Conservation (phyloP, 805 yeast genomes). For the Isabelozyma gotoi region DNA sequence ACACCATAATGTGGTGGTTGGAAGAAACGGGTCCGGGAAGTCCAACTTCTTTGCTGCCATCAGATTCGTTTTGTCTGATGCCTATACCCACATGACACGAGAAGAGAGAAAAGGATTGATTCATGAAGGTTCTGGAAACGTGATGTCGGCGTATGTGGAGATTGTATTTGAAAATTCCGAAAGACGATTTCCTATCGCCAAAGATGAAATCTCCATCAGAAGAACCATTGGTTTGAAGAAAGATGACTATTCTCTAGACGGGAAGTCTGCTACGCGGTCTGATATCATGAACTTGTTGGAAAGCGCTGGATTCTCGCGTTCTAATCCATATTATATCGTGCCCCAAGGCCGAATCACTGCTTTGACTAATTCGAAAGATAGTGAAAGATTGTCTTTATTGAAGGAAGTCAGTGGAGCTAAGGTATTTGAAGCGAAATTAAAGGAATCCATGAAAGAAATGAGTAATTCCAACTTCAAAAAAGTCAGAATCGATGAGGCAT, state of each 20-base stretch:
- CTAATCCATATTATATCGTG: slow-evolving; percentile 92
- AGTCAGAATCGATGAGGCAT: slow-evolving; percentile 70
- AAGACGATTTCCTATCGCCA: slow-evolving; percentile 67
- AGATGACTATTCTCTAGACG: slow-evolving; percentile 86
- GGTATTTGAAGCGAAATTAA: slow-evolving; percentile 78
- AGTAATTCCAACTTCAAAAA: slow-evolving; percentile 65
- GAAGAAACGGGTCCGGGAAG: slow-evolving; percentile 95
- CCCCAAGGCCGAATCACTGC: slow-evolving; percentile 94
- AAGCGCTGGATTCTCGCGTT: slow-evolving; percentile 87
- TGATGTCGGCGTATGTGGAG: slow-evolving; percentile 92
- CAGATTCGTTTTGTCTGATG: slow-evolving; percentile 87
- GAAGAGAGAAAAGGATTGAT: slow-evolving; percentile 86
- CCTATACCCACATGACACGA: slow-evolving; percentile 76
- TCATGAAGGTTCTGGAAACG: slow-evolving; percentile 88
- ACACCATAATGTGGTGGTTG: slow-evolving; percentile 78
- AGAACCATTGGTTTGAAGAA: slow-evolving; percentile 92
- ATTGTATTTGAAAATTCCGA: slow-evolving; percentile 81
- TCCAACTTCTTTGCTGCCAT: slow-evolving; percentile 95
- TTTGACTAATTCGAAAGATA: slow-evolving; percentile 84
- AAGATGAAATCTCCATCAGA: slow-evolving; percentile 68
- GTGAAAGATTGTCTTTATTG: slow-evolving; percentile 72
- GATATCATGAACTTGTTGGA: slow-evolving; percentile 83
- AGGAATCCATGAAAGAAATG: slow-evolving; percentile 81
- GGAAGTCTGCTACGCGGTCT: slow-evolving; percentile 71
- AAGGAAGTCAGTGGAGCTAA: slow-evolving; percentile 96